Percentiles rank a stretch among this genome's conserved stretches.
These are phyloP conservation scores for Lichtheimia hyalospora DNA, from an alignment of 371 early-diverging fungal species.

Conservation along the genomic window DNA sequence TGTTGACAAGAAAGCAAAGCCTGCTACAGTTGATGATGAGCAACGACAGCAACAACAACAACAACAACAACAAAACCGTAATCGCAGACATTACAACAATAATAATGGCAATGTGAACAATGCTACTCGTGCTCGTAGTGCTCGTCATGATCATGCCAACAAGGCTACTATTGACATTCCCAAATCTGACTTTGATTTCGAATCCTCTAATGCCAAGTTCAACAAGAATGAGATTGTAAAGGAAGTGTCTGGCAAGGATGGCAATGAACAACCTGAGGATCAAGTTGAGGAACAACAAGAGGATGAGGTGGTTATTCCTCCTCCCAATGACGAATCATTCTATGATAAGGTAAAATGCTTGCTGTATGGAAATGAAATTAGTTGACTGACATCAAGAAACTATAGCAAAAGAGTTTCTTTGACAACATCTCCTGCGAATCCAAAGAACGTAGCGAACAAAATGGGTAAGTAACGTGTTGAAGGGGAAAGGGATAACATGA, in stretches of 20 bases:
- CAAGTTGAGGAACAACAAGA: conserved; percentile 22
- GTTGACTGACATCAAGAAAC: background rate
- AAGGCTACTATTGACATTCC: conserved; percentile 57
- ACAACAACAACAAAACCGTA: conserved; percentile 8
- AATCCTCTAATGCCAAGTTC: conserved; percentile 90
- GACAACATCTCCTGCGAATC: conserved; percentile 97
- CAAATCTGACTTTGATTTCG: conserved; percentile 92
- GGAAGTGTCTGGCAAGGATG: conserved; percentile 43
- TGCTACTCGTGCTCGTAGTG: background rate
- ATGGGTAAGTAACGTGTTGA: background rate
- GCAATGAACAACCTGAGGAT: conserved; percentile 39
- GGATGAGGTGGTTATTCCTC: conserved; percentile 27
- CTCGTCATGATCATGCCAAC: conserved; percentile 1
- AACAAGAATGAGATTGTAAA: conserved; percentile 78
- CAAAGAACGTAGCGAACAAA: conserved; percentile 74
- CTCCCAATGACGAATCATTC: conserved; percentile 49
- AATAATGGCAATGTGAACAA: background rate
- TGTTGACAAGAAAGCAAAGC: background rate
- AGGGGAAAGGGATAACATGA: background rate
- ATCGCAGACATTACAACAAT: conserved; percentile 5
- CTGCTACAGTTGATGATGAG: background rate
- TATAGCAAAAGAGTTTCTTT: conserved; percentile 82
- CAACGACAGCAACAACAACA: conserved; percentile 1
- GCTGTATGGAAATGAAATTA: background rate
- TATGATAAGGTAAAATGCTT: conserved; percentile 34